phyloP scores from a whole-genome alignment of 371 early-diverging fungal genomes.

The Circinella minor region DNA sequence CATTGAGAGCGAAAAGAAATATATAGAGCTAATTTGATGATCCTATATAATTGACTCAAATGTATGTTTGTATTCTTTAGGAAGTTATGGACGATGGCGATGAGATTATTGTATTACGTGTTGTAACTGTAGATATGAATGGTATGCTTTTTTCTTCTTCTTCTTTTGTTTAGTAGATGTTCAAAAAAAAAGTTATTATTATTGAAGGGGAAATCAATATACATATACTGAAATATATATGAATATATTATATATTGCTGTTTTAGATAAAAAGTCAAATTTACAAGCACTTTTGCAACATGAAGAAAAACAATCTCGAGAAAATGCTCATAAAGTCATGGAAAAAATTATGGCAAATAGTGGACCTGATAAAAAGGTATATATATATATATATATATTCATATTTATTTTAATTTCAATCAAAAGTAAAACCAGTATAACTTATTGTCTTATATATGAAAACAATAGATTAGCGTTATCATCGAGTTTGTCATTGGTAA shows the following conservation, averaged over 20 bases:
- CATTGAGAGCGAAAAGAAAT: neutral
- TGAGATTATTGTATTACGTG: constrained; percentile 59
- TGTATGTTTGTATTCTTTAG: constrained; percentile 12
- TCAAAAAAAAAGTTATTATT: neutral
- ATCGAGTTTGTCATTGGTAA: constrained; percentile 67
- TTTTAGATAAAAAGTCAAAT: constrained; percentile 45
- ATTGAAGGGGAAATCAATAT: too few species aligned
- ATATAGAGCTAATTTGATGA: too few species aligned
- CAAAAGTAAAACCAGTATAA: too few species aligned
- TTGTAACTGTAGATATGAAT: constrained; percentile 48
- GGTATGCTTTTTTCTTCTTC: constrained; percentile 23
- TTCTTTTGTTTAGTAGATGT: neutral
- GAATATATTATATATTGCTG: neutral
- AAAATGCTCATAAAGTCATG: constrained; percentile 58
- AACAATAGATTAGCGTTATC: constrained; percentile 53
- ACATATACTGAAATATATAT: neutral
- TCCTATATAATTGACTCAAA: too few species aligned
- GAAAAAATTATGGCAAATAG: constrained; percentile 43
- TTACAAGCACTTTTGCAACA: constrained; percentile 44
- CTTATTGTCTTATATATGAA: too few species aligned
- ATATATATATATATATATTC: too few species aligned
- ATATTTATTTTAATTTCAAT: too few species aligned
- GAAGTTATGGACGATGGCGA: constrained; percentile 67
- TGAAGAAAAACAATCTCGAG: constrained; percentile 51
- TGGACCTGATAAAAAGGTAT: constrained; percentile 34